Percentiles rank a stretch among this genome's conserved stretches.
Conservation (phyloP, 805 yeast genomes). For the Candida silvicultrix region DNA sequence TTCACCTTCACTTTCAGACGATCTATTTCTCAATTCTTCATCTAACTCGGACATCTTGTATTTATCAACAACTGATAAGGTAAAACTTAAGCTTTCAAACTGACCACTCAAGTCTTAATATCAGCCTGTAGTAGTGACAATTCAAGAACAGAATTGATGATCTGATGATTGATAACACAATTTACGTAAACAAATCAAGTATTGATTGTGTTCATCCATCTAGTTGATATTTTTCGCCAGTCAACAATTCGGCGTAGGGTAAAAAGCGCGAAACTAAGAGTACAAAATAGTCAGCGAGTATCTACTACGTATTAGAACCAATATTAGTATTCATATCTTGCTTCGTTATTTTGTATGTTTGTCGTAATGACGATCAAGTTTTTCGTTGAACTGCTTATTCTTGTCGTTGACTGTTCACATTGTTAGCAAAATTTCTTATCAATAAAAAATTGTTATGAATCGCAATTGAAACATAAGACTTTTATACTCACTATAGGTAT, state of each 20-base stretch:
- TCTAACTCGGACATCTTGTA: slow-evolving; percentile 15
- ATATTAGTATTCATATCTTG: too few species aligned
- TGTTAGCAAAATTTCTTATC: slow-evolving; percentile 24
- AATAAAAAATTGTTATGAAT: neutral
- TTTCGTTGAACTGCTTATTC: slow-evolving; percentile 68
- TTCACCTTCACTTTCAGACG: slow-evolving; percentile 34
- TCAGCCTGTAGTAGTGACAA: neutral
- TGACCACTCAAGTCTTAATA: neutral
- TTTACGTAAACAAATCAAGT: neutral
- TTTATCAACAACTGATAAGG: neutral
- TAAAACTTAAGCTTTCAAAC: neutral
- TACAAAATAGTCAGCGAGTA: too few species aligned
- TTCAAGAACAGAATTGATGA: neutral
- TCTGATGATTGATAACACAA: neutral
- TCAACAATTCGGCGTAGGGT: neutral
- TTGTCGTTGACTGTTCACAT: slow-evolving; percentile 46
- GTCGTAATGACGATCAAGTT: slow-evolving; percentile 53
- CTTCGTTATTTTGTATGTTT: slow-evolving; percentile 10
- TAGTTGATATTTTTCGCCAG: neutral
- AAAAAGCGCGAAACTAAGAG: neutral
- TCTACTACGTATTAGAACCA: too few species aligned
- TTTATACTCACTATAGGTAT: slow-evolving; percentile 23
- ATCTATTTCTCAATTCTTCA: slow-evolving; percentile 10
- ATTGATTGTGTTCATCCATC: neutral
- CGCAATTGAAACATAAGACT: too few species aligned